A percentile compares a stretch with the other conserved stretches of the same genome.
phyloP scores from a whole-genome alignment of 306 rosid genomes.

The Arachis stenosperma region DNA sequence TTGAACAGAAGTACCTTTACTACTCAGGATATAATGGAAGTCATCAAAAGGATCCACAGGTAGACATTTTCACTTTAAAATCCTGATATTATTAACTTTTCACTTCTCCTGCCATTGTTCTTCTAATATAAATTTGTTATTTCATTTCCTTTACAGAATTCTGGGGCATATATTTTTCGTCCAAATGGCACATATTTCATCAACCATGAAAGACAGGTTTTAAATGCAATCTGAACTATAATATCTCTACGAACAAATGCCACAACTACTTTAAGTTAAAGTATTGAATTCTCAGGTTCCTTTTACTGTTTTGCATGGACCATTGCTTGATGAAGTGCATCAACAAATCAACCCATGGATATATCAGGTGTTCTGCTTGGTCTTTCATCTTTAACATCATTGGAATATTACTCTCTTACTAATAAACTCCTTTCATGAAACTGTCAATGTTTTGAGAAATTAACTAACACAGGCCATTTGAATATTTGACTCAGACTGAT shows the following conservation, averaged over 20 bases:
- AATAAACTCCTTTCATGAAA: constrained; percentile 25
- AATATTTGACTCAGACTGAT: too few relatives aligned
- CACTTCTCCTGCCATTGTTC: constrained; percentile 5
- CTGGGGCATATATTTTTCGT: constrained; percentile 66
- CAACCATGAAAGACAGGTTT: constrained; percentile 50
- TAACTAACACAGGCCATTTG: constrained; percentile 9
- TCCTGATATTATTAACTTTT: constrained; percentile 32
- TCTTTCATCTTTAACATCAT: constrained; percentile 19
- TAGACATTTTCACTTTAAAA: constrained; percentile 20
- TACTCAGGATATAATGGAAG: constrained; percentile 59
- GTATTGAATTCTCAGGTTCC: constrained; percentile 43
- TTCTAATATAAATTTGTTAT: constrained; percentile 18
- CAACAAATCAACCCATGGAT: constrained; percentile 65
- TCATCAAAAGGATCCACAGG: constrained; percentile 51
- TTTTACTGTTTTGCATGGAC: constrained; percentile 53
- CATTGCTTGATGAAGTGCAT: constrained; percentile 61
- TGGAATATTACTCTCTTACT: constrained; percentile 27
- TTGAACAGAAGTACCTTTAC: constrained; percentile 53
- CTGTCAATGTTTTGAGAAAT: constrained; percentile 30
- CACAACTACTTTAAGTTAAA: constrained; percentile 23
- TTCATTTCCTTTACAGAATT: constrained; percentile 47
- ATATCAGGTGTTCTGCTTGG: constrained; percentile 54
- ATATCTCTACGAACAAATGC: constrained; percentile 6
- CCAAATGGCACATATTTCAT: constrained; percentile 56
- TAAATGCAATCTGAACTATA: constrained; percentile 26